phyloP scores from a whole-genome alignment of 1,284 basidiomycete genomes.

The Ceratobasidium papillatum region DNA sequence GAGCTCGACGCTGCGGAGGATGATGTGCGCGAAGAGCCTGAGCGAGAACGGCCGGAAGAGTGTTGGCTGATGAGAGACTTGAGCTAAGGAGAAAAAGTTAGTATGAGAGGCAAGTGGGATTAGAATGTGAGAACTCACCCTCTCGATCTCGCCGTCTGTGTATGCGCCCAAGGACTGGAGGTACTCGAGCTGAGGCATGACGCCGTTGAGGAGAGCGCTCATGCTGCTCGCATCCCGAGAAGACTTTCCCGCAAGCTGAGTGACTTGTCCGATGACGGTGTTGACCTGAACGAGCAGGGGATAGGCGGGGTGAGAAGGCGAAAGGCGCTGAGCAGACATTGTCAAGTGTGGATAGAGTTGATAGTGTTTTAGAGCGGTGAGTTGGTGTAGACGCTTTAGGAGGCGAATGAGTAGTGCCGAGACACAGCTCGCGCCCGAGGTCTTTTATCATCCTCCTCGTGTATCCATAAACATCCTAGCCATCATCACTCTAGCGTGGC shows the following conservation, averaged over 20 bases:
- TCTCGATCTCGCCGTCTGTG: slow-evolving; percentile 39
- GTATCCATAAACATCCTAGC: neutral
- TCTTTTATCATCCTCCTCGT: slow-evolving; percentile 15
- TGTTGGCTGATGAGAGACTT: slow-evolving; percentile 40
- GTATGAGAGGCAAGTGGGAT: neutral
- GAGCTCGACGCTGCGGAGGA: slow-evolving; percentile 19
- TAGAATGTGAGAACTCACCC: slow-evolving; percentile 20
- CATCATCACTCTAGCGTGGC: neutral
- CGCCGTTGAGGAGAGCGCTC: slow-evolving; percentile 37
- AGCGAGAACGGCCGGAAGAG: slow-evolving; percentile 28
- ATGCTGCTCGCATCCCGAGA: slow-evolving; percentile 36
- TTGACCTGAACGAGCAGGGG: slow-evolving; percentile 39
- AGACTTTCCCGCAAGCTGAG: slow-evolving; percentile 31
- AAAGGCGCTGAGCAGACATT: slow-evolving; percentile 23
- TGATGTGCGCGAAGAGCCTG: slow-evolving; percentile 30
- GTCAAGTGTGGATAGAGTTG: too few species aligned
- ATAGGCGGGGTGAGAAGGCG: slow-evolving; percentile 39
- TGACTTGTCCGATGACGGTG: slow-evolving; percentile 36
- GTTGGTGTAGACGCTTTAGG: neutral
- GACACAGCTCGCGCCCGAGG: neutral
- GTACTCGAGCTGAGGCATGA: slow-evolving; percentile 40
- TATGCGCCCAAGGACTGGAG: slow-evolving; percentile 38
- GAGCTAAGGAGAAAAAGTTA: slow-evolving; percentile 16
- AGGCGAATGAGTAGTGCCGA: slow-evolving; percentile 21
- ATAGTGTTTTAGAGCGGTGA: neutral